These are phyloP conservation scores for Hyaloscypha finlandica DNA, from an alignment of 495 filamentous ascomycete genomes.

Conservation along the genomic window DNA sequence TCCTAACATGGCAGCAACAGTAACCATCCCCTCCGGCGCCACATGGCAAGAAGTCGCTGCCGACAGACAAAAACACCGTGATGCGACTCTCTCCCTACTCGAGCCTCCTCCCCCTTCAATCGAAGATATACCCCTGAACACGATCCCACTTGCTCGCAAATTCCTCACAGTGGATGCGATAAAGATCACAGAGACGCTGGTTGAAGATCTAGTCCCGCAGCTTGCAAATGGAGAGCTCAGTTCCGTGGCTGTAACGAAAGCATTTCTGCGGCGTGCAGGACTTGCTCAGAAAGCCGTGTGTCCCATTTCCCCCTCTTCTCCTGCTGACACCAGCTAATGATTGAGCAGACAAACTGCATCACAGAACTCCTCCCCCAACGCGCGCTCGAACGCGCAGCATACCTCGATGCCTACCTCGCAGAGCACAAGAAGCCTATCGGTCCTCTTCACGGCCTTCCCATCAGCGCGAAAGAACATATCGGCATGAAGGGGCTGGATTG, in stretches of 20 bases:
- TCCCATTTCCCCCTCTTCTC: conserved; percentile 6
- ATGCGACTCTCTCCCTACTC: conserved; percentile 44
- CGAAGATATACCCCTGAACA: conserved; percentile 41
- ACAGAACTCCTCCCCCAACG: conserved; percentile 66
- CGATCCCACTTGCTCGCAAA: conserved; percentile 42
- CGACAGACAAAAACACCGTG: conserved; percentile 46
- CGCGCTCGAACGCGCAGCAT: conserved; percentile 58
- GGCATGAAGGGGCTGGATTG: conserved; percentile 55
- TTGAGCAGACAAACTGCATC: conserved; percentile 52
- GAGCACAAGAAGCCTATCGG: conserved; percentile 52
- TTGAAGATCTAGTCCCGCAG: conserved; percentile 43
- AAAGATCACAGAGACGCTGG: conserved; percentile 50
- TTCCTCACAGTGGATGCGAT: conserved; percentile 50
- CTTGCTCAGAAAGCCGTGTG: conserved; percentile 57
- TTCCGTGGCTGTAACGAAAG: conserved; percentile 50
- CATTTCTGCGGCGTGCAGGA: conserved; percentile 60
- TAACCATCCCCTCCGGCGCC: conserved; percentile 40
- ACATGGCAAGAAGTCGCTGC: conserved; percentile 51
- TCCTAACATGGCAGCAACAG: conserved; percentile 30
- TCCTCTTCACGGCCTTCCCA: conserved; percentile 67
- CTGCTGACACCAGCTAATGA: conserved; percentile 10
- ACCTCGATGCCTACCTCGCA: conserved; percentile 58
- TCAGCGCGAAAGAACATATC: conserved; percentile 69
- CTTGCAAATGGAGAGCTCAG: conserved; percentile 48
- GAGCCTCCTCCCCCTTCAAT: conserved; percentile 33